Evolutionary conservation across 192 early-diverging fungal genomes (phyloP), one percentile per base, ranked within the genome.

Genomic region (Lobulomyces angularis): DNA sequence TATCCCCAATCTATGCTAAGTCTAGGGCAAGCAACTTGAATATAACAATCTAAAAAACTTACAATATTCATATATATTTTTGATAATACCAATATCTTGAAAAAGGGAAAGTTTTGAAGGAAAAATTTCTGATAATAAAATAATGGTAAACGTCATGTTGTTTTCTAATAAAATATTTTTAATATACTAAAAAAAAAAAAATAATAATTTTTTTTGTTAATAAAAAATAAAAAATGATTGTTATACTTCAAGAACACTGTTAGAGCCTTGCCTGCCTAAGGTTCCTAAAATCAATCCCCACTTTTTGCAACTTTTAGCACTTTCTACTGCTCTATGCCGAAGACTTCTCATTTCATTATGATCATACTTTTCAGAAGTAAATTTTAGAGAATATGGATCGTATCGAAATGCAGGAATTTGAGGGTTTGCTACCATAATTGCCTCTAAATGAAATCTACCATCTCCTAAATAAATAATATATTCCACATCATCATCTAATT

Each of bases 1-100:
- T 94, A 89, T 0, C 95, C 95, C 95, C 95, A 98, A 58, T 98
- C 95, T 31, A 98, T 98, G 1, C 88, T 92, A 22, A 98, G 67
- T 12, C 95, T 64, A 33, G 95, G 95, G 54, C 95, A 99, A 0
- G 88, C 84, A 35, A 93, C 79, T 56, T 99, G 95, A 35, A 99
- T 81, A 82, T 87, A 94, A 28, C 75, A 68, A 52, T 64, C 61
- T 32, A 47, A 31, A 48, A n/a, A n/a, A n/a, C n/a, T n/a, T n/a
- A n/a, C n/a, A n/a, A n/a, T n/a, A n/a, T n/a, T n/a, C n/a, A n/a
- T n/a, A n/a, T n/a, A n/a, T n/a, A n/a, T n/a, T n/a, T n/a, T n/a
- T n/a, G n/a, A n/a, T n/a, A n/a, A n/a, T n/a, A n/a, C n/a, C n/a
- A n/a, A n/a, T n/a, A 48, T 88, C 82, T 8, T 71, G 62, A 53